Conservation (phyloP, 2,329 filamentous ascomycete species). For the Thelonectria blattea region DNA sequence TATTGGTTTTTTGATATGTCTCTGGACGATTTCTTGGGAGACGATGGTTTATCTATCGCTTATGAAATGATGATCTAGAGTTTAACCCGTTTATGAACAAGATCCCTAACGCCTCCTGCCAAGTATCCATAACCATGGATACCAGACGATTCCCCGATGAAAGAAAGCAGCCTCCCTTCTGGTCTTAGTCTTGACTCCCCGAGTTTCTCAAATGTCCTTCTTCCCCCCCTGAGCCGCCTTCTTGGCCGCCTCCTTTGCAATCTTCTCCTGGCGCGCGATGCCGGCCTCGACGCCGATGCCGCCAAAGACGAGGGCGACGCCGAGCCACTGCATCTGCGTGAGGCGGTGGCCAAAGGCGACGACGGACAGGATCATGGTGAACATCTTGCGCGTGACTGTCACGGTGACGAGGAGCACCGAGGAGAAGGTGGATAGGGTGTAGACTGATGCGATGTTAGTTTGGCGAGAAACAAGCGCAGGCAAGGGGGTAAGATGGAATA, state of each 20-base stretch:
- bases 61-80: background rate
- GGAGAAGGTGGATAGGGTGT: constrained; percentile 91
- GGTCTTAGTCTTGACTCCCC: too few species aligned
- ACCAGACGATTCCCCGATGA: background rate
- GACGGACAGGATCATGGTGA: constrained; percentile 97
- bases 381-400: constrained; percentile 97
- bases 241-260: constrained; percentile 74
- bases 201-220: constrained; percentile 45
- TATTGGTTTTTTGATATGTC: background rate
- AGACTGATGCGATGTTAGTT: constrained; percentile 59
- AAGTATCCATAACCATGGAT: background rate
- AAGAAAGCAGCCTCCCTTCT: background rate
- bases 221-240: constrained; percentile 41
- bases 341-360: constrained; percentile 92
- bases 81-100: background rate
- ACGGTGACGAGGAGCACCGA: constrained; percentile 93
- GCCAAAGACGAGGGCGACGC: constrained; percentile 90
- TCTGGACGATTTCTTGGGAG: background rate
- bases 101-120: background rate
- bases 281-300: constrained; percentile 90
- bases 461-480: background rate
- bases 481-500: too few species aligned
- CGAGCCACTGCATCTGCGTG: constrained; percentile 89
- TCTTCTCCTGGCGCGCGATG: constrained; percentile 83
- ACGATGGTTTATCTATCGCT: background rate